Base-by-base conservation (phyloP, 352 stramenopile genomes). In the Blastocystis sp. region DNA sequence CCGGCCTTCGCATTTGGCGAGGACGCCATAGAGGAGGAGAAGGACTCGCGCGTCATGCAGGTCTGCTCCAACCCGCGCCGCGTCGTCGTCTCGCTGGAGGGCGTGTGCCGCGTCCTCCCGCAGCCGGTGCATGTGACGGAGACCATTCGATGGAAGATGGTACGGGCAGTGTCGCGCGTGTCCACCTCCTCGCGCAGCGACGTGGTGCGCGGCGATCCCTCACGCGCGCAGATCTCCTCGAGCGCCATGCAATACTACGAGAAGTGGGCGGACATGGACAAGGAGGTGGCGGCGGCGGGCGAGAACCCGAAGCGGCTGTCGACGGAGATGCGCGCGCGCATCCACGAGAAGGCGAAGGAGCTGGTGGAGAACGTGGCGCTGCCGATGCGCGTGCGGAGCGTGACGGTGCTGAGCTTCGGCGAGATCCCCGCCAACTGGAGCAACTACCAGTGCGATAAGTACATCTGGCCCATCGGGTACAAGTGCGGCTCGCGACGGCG, bases 401-500 rank as follows among this genome's bases (percentile, higher is more conserved):
- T 87, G 14, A 43, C 9, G 14, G 38, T 87, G 21, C 63, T 40
- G 19, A 52, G 24, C 17, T 63, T 87, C 17, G 77, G 77, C 24
- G 40, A 2, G 17, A 78, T 87, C 7, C 28, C 34, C 34, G 71
- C 77, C 9, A 79, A 78, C 0, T 76, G 61, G 59, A n/a, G 24
- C 0, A 45, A 3, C 21, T 87, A 87, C 42, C 77, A 87, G 34
- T 59, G 34, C 17, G 77, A 87, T 1, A 87, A 87, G 28, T 87
- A 87, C 57, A 87, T 87, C 52, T 87, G 77, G 77, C 77, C 77
- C 0, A 59, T 87, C 42, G 77, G 77, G 24, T 87, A 71, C 52
- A 79, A 78, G 77, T 87, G 52, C 11, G 17, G 38, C 38, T 48
- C 3, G 42, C 4, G 45, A 1, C 14, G 1, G 17, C 3, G 19